Conservation (phyloP, 1,139 yeast genomes). For the Candida buenavistaensis region DNA sequence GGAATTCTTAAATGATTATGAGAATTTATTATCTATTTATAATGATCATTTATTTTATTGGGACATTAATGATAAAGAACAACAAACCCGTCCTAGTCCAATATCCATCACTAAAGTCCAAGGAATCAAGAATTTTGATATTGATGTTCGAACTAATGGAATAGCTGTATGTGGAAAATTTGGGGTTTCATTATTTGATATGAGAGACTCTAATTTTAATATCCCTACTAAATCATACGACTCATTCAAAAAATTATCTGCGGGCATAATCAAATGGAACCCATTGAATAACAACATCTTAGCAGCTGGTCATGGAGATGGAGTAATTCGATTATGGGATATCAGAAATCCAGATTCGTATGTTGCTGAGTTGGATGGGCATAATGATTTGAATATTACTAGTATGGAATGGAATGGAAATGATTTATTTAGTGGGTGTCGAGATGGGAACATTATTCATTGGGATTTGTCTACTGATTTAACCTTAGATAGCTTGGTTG, state of each 20-base stretch:
- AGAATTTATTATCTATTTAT: slow-evolving; percentile 53
- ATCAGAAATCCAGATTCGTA: slow-evolving; percentile 57
- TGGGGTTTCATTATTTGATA: slow-evolving; percentile 71
- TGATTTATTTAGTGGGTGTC: slow-evolving; percentile 64
- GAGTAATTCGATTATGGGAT: slow-evolving; percentile 72
- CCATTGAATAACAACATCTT: slow-evolving; percentile 57
- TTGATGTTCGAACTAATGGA: slow-evolving; percentile 49
- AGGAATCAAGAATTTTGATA: slow-evolving; percentile 55
- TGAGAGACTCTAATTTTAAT: slow-evolving; percentile 46
- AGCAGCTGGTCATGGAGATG: slow-evolving; percentile 66
- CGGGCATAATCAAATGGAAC: slow-evolving; percentile 61
- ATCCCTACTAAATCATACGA: slow-evolving; percentile 25
- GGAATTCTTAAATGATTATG: slow-evolving; percentile 21
- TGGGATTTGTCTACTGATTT: slow-evolving; percentile 58
- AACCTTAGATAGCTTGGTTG: slow-evolving; percentile 23
- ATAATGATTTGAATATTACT: slow-evolving; percentile 48
- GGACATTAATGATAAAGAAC: slow-evolving; percentile 62
- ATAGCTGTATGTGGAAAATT: slow-evolving; percentile 66
- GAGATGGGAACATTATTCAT: slow-evolving; percentile 70
- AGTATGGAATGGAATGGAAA: slow-evolving; percentile 63
- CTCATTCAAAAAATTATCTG: slow-evolving; percentile 19
- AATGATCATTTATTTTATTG: slow-evolving; percentile 67
- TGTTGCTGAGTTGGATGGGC: slow-evolving; percentile 56
- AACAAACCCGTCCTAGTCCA: slow-evolving; percentile 44
- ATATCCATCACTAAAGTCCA: slow-evolving; percentile 50